Evolutionary conservation across 768 basidiomycete genomes (phyloP).

Genomic region (Galerina marginata): DNA sequence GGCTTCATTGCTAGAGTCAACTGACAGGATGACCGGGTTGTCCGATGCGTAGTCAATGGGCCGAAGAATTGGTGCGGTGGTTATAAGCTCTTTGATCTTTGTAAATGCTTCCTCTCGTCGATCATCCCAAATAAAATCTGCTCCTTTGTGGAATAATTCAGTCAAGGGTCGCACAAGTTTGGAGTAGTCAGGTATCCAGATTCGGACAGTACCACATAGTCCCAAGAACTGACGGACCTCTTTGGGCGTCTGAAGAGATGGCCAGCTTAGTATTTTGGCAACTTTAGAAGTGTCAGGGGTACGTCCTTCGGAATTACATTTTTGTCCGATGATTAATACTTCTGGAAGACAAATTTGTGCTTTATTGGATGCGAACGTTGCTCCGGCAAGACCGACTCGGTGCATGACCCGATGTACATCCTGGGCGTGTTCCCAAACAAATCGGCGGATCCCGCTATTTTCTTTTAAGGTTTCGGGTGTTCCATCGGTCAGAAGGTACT

Average conservation of each 20-base stretch:
- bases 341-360: constrained; percentile 15
- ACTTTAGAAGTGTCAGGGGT: constrained; percentile 26
- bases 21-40: constrained; percentile 16
- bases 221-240: constrained; percentile 32
- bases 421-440: constrained; percentile 12
- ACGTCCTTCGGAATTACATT: constrained; percentile 35
- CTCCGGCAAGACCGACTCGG: constrained; percentile 24
- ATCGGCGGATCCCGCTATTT: constrained; percentile 4
- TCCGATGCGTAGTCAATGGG: constrained; percentile 16
- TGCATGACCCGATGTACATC: constrained; percentile 21
- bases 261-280: constrained; percentile 31
- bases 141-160: constrained; percentile 25
- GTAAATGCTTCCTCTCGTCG: constrained; percentile 20
- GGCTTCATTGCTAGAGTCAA: constrained; percentile 16
- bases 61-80: constrained; percentile 10
- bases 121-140: constrained; percentile 32
- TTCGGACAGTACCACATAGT: constrained; percentile 22
- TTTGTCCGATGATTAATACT: constrained; percentile 27
- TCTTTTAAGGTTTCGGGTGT: constrained; percentile 23
- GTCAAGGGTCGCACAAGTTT: constrained; percentile 20
- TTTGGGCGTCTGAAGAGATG: constrained; percentile 12
- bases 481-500: constrained; percentile 23
- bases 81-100: constrained; percentile 8
- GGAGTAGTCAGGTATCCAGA: constrained; percentile 33
- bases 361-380: constrained; percentile 38